Evolutionary conservation across 164 flowering plant genomes (phyloP), one percentile per base, ranked within the genome.

Genomic region (Protea cynaroides): DNA sequence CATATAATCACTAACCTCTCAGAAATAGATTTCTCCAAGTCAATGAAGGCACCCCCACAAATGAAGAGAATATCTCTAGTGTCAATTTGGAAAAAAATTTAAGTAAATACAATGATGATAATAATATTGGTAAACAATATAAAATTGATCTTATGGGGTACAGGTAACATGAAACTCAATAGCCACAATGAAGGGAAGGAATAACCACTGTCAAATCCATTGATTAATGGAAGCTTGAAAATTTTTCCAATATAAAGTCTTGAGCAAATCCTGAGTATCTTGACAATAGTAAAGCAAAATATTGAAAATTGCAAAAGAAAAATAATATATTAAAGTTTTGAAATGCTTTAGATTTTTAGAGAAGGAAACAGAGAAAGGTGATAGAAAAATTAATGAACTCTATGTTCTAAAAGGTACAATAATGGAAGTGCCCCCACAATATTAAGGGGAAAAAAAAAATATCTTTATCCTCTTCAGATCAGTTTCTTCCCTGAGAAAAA

Each of bases 51-150:
- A 69, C 98, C 98, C 8, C 98, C 97, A 72, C 97, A 88, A 53
- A 90, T 89, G 79, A 93, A 93, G 62, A 93, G 98, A 68, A 93
- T 90, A 71, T 93, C 90, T 66, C 90, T 93, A 5, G 98, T 93
- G 69, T 93, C 97, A 63, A 93, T 87, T 97, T 93, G 87, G 29
- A 21, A n/a, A 63, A 70, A 57, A 55, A 63, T 29, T 24, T 19
- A 23, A 64, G 7, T 1, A n/a, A n/a, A n/a, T n/a, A n/a, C n/a
- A n/a, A 29, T 5, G 34, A 29, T 3, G 34, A 29, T 3, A 29
- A 29, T 29, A 5, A 5, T 29, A 29, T 2, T 5, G 34, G 34
- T 29, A 29, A 40, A 54, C 50, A 55, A 56, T 44, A 37, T 53
- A 0, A 25, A 49, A 23, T 9, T 18, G n/a, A 10, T 46, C 60